Conservation (phyloP, 306 rosid genomes). For the Parietaria judaica region DNA sequence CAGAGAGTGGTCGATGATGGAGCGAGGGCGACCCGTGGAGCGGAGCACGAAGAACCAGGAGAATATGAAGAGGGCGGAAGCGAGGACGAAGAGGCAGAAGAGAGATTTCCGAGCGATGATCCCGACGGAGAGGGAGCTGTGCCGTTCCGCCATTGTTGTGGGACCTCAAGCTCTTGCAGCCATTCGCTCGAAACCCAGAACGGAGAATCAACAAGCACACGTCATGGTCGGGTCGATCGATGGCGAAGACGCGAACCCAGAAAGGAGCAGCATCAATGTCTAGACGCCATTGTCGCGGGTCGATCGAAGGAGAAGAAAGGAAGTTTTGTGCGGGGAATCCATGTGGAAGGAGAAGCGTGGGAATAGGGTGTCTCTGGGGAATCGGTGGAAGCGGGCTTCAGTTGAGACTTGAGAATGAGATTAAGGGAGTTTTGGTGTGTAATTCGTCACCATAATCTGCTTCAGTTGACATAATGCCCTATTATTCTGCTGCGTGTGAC, state of each 20-base stretch:
- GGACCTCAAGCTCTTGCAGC: background rate
- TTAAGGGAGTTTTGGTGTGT: no score
- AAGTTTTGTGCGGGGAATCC: no score
- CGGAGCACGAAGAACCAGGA: constrained; percentile 63
- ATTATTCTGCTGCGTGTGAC: no score
- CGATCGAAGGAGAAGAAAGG: no score
- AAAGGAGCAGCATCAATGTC: background rate
- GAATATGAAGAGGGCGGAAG: constrained; percentile 38
- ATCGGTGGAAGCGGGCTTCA: constrained; percentile 21
- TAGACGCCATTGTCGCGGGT: background rate
- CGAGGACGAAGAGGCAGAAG: constrained; percentile 35
- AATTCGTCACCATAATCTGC: no score
- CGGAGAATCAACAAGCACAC: background rate
- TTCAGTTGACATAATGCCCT: no score
- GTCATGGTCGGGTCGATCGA: background rate
- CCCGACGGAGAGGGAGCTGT: constrained; percentile 22
- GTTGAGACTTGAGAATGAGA: no score
- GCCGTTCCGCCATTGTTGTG: constrained; percentile 44
- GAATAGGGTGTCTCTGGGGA: constrained; percentile 15
- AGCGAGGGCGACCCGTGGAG: constrained; percentile 24
- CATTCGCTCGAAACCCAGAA: background rate
- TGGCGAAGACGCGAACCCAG: no score
- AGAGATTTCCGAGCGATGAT: constrained; percentile 42
- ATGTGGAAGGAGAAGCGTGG: constrained; percentile 26
- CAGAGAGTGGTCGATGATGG: constrained; percentile 19